phyloP scores from a whole-genome alignment of 257 asterid species.

The Capsicum pubescens region DNA sequence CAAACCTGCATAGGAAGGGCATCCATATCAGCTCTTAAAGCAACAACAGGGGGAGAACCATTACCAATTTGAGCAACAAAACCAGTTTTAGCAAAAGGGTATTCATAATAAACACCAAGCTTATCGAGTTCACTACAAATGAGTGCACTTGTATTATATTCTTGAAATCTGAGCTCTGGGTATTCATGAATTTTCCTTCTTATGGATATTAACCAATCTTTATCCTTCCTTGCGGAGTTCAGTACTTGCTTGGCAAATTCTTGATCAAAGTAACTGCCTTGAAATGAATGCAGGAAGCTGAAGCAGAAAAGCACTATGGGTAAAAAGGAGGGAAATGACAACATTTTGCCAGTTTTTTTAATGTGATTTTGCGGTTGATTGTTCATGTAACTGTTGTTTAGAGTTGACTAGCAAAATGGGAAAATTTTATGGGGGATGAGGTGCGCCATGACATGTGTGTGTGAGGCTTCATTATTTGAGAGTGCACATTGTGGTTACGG shows the following conservation, averaged over 20 bases:
- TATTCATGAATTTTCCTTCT: constrained; percentile 84
- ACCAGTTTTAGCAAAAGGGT: constrained; percentile 84
- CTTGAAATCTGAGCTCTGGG: constrained; percentile 79
- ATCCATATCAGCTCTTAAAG: constrained; percentile 92
- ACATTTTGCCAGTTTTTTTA: constrained; percentile 33
- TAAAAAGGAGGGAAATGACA: constrained; percentile 23
- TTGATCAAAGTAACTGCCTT: constrained; percentile 30
- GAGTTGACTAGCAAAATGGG: background rate
- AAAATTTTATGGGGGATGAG: too few relatives aligned
- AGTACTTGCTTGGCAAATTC: constrained; percentile 56
- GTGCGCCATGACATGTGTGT: too few relatives aligned
- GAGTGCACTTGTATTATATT: constrained; percentile 76
- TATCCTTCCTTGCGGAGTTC: constrained; percentile 53
- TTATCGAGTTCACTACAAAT: constrained; percentile 68
- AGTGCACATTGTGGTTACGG: too few relatives aligned
- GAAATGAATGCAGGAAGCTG: constrained; percentile 12
- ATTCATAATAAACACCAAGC: constrained; percentile 62
- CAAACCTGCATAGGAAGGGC: constrained; percentile 80
- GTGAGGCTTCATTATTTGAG: too few relatives aligned
- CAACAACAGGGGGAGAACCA: constrained; percentile 71
- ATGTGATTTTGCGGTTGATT: background rate
- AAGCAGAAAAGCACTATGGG: constrained; percentile 32
- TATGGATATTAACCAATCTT: constrained; percentile 61
- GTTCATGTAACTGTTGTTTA: background rate
- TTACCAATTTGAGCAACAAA: constrained; percentile 83